Conservation (phyloP, 148 eudicot genomes). For the Suaeda aralocaspica region DNA sequence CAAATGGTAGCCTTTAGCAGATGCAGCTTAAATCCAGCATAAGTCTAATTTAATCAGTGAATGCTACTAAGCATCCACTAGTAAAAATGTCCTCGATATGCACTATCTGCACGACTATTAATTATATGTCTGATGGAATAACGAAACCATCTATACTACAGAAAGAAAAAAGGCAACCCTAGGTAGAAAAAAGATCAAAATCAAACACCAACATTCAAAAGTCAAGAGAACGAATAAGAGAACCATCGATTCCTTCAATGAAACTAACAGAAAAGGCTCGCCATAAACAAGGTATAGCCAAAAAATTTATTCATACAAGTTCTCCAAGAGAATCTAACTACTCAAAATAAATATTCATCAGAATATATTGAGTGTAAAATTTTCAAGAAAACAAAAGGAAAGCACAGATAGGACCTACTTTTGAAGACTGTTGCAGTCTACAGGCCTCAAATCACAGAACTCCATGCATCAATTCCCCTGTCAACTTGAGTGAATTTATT, state of each 20-base stretch:
- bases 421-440: conserved; percentile 10
- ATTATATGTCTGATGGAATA: too few relatives aligned
- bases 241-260: neutral
- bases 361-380: neutral
- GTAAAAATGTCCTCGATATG: too few relatives aligned
- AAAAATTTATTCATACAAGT: conserved; percentile 4
- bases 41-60: too few relatives aligned
- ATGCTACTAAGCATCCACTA: too few relatives aligned
- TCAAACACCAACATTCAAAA: neutral
- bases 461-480: conserved; percentile 17
- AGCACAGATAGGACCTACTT: conserved; percentile 11
- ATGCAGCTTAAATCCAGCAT: too few relatives aligned
- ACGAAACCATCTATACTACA: too few relatives aligned
- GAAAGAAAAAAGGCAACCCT: too few relatives aligned
- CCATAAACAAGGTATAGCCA: neutral
- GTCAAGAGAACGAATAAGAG: neutral
- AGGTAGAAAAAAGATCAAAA: neutral
- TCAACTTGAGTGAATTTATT: neutral
- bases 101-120: too few relatives aligned
- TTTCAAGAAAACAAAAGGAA: neutral
- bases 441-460: conserved; percentile 7
- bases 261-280: neutral
- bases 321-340: neutral
- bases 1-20: too few relatives aligned
- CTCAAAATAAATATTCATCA: conserved; percentile 1